Base-by-base conservation (phyloP, 208 protist species). In the Crithidia bombi region DNA sequence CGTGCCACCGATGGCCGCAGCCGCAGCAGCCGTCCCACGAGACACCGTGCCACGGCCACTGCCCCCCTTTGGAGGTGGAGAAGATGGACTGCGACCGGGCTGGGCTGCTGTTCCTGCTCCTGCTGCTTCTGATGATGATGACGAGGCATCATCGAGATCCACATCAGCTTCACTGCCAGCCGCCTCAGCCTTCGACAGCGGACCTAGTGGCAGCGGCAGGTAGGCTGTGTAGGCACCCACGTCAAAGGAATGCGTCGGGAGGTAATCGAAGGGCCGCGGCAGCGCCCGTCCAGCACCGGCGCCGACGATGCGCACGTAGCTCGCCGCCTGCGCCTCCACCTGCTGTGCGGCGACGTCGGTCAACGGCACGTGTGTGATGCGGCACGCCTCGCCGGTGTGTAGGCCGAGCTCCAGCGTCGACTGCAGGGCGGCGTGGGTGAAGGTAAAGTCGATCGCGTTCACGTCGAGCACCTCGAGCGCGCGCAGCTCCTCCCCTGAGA, bases 371-470 rank as follows among this genome's bases (percentile, higher is more conserved):
- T 80, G 86, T 21, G 57, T 83, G 51, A 92, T 81, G 43, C 86
- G 83, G 57, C 82, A 86, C 12, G 79, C 69, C 44, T 75, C 69
- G 36, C 78, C 79, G 12, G 69, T 72, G 64, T 84, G 78, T 2
- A 93, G 78, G 49, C 78, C 84, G 41, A 82, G 28, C 46, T 90
- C 82, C 30, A 90, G 55, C 12, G 79, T 81, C 3, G 80, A 78
- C 58, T 89, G 81, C 54, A 85, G 52, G 0, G 87, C 85, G 21
- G 82, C 82, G 50, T 87, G 84, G 57, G 80, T 79, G 56, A 93
- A 90, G 43, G 82, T 81, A 54, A 85, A 87, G 69, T 93, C 87
- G 51, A 89, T 76, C 23, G 79, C 87, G 58, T 54, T 93, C 5
- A 81, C 82, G 59, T 93, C 87, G 44, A 93, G 70, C 69, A 93